Evolutionary conservation across 1,139 yeast genomes (phyloP), one percentile per base, ranked within the genome.

Genomic region (Schizosaccharomyces versatilis): DNA sequence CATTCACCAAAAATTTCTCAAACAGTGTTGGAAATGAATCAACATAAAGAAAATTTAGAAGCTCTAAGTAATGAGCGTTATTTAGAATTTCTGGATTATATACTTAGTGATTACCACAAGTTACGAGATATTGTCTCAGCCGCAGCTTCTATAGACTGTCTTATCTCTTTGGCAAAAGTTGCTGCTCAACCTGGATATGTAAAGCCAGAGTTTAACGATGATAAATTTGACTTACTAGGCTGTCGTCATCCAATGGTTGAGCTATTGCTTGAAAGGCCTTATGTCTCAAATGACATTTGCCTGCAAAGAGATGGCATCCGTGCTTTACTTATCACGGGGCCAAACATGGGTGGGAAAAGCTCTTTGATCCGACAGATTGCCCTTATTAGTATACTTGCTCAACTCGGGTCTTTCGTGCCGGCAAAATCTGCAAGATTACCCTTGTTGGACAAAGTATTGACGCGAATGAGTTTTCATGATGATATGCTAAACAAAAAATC

Each of bases 211-310:
- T 71, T 82, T 54, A 73, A 74, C 3, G 36, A n/a, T 2, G 78
- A 77, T 41, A 64, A 70, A 7, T 70, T 88, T 3, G 69, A 74
- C 5, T 70, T 85, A 0, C 67, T 64, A 19, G 71, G 75, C 7
- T 83, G 93, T 1, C 71, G 93, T 41, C 88, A 90, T 62, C 97
- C 97, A 1, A 78, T 86, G 55, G 75, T 84, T 10, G 94, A 84
- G 63, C 62, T 73, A 44, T 62, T 73, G 17, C 41, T 54, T 2
- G 54, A 59, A 1, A 69, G 68, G 47, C 62, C 66, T 6, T 84
- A 80, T 64, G 84, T 88, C 6, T 74, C 95, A 1, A 90, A 88
- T 63, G 78, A 80, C 60, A 74, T 82, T 7, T 57, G 65, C 2
- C 74, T 84, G 69, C 61, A 70, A 2, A 65, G 67, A 12, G 66